Base-by-base conservation (phyloP, 257 asterid species). In the Lantana camara region DNA sequence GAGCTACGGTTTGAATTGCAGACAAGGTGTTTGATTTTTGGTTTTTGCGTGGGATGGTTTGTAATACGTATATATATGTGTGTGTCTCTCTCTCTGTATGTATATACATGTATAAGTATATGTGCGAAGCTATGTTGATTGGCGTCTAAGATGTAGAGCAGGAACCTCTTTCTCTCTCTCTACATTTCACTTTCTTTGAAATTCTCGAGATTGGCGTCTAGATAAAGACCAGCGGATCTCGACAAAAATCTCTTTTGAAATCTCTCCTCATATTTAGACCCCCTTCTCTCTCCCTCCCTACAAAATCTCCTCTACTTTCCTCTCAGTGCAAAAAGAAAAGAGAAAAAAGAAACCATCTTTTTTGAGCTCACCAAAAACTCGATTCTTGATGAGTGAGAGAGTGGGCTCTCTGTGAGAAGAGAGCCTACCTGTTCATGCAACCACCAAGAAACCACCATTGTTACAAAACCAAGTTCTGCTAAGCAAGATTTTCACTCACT, bases 381-480 rank as follows among this genome's bases (percentile, higher is more conserved):
- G 65, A 37, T n/a, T 56, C 77, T 81, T 77, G 81, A 83, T 86
- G 91, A 77, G 72, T 70, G 88, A 81, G 76, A 73, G 86, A 77
- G 90, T 79, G 38, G 91, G 87, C 90, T 84, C 95, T 84, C 86
- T 70, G 79, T 73, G 83, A 66, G 73, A 65, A 62, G 87, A 78
- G 90, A 76, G 87, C 90, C 83, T 82, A 48, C 95, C 88, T 79
- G 82, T 83, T 72, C 76, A 84, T 84, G 91, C 81, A 83, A 67
- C 70, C 41, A 27, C 47, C 51, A 46, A 35, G 9, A 35, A 32
- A 41, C 35, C 69, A 48, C 69, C 71, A 65, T 56, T 68, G 15
- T 24, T 35, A 61, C 12, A 60, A n/a, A 7, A 9, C 60, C 49
- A 35, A 19, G 14, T 53, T 64, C 50, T 54, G 30, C 4, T 57